Evolutionary conservation across 1,139 yeast species (phyloP).

Genomic region (Suhomyces yuchorum): DNA sequence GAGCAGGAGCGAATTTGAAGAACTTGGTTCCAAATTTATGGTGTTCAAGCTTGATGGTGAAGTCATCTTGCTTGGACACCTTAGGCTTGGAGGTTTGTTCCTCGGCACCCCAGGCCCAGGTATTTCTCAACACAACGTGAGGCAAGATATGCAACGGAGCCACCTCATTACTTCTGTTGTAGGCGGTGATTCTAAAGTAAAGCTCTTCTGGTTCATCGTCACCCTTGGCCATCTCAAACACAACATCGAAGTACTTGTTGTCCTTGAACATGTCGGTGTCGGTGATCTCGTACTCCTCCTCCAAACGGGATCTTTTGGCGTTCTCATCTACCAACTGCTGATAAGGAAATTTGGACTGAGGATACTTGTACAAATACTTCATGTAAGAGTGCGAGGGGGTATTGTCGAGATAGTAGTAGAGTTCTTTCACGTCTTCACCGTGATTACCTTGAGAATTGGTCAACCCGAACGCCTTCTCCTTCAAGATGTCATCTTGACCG

Average conservation of each 20-base stretch:
- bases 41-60: slow-evolving; percentile 62
- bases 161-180: slow-evolving; percentile 77
- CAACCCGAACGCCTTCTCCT: slow-evolving; percentile 85
- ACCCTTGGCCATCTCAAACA: slow-evolving; percentile 88
- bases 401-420: slow-evolving; percentile 83
- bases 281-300: slow-evolving; percentile 69
- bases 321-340: slow-evolving; percentile 72
- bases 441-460: slow-evolving; percentile 95
- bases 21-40: slow-evolving; percentile 73
- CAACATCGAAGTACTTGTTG: slow-evolving; percentile 84
- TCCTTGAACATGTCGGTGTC: slow-evolving; percentile 81
- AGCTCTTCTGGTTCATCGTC: slow-evolving; percentile 81
- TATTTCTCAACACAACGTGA: slow-evolving; percentile 83
- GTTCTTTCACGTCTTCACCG: slow-evolving; percentile 90
- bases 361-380: slow-evolving; percentile 91
- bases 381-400: slow-evolving; percentile 93
- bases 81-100: slow-evolving; percentile 57
- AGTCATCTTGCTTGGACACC: slow-evolving; percentile 46
- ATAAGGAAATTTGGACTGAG: slow-evolving; percentile 84
- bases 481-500: slow-evolving; percentile 81
- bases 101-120: slow-evolving; percentile 87
- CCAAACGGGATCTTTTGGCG: slow-evolving; percentile 61
- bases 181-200: slow-evolving; percentile 84
- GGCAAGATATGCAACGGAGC: slow-evolving; percentile 91
- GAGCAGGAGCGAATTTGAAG: slow-evolving; percentile 84